Conservation (phyloP, 345 rosid species). For the Eucalyptus tenuipes region DNA sequence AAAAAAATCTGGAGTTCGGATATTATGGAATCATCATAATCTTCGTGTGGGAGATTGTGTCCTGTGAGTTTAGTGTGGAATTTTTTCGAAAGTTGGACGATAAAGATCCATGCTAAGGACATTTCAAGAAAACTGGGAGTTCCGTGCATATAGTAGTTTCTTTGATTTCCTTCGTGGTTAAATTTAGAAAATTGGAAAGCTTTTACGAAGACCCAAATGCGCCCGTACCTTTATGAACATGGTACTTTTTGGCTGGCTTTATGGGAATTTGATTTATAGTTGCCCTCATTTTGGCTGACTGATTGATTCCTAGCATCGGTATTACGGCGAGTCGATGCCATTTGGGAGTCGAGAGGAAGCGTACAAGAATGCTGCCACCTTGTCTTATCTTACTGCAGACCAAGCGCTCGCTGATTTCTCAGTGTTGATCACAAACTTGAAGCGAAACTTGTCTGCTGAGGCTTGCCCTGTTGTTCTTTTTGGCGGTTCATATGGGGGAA, state of each 20-base stretch:
- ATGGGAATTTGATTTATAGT: background rate
- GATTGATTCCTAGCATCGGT: slow-evolving; percentile 40
- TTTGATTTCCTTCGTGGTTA: background rate
- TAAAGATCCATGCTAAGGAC: background rate
- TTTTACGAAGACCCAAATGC: background rate
- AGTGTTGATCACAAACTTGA: slow-evolving; percentile 53
- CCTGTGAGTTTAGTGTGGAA: background rate
- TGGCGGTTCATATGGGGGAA: slow-evolving; percentile 98
- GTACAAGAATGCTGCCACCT: slow-evolving; percentile 55
- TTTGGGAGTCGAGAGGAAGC: slow-evolving; percentile 56
- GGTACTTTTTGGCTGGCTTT: background rate
- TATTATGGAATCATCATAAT: too few relatives aligned
- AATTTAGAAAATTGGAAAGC: background rate
- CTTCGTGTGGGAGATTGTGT: accelerated
- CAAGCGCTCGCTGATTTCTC: slow-evolving; percentile 95
- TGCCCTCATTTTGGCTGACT: background rate
- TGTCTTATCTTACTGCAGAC: slow-evolving; percentile 66
- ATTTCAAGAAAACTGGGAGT: background rate
- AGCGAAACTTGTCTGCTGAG: slow-evolving; percentile 73
- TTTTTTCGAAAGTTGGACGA: background rate
- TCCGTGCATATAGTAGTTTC: background rate
- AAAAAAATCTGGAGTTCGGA: too few relatives aligned
- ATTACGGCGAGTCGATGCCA: slow-evolving; percentile 79
- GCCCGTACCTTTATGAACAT: background rate
- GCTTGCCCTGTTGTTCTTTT: slow-evolving; percentile 79